Evolutionary conservation across 192 early-diverging fungal species (phyloP).

Genomic region (Radiomyces spectabilis): DNA sequence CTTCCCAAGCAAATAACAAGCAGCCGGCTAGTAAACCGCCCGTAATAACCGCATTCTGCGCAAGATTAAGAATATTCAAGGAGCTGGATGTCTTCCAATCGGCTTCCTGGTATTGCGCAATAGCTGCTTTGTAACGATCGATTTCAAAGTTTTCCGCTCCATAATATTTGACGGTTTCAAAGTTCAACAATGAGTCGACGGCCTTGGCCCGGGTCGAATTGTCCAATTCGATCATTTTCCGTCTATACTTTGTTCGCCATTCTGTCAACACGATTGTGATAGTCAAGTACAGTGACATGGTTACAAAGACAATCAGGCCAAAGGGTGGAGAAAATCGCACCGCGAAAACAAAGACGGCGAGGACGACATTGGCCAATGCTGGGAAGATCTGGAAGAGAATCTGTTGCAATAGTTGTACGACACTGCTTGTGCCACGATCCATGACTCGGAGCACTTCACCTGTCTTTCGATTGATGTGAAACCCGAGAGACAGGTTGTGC

Average conservation of each 20-base stretch:
- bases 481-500: constrained; percentile 80
- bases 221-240: constrained; percentile 79
- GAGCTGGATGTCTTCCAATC: constrained; percentile 71
- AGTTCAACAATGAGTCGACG: constrained; percentile 93
- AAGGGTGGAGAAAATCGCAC: constrained; percentile 61
- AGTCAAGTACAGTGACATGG: constrained; percentile 79
- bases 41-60: constrained; percentile 84
- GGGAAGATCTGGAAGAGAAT: constrained; percentile 89
- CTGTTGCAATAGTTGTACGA: constrained; percentile 70
- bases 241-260: constrained; percentile 74
- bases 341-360: constrained; percentile 78
- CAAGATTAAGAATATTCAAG: constrained; percentile 74
- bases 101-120: constrained; percentile 72
- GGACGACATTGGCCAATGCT: constrained; percentile 72
- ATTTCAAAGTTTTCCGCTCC: constrained; percentile 83
- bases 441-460: constrained; percentile 89
- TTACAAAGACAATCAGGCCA: constrained; percentile 74
- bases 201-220: constrained; percentile 75
- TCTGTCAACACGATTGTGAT: constrained; percentile 82
- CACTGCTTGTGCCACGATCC: constrained; percentile 67
- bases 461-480: constrained; percentile 91
- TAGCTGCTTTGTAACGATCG: constrained; percentile 67
- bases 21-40: constrained; percentile 74
- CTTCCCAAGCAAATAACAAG: constrained; percentile 74
- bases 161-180: constrained; percentile 99